Evolutionary conservation across 176 grass and related monocot species (phyloP), one percentile per base, ranked within the genome.

Genomic region (Raddia distichophylla): DNA sequence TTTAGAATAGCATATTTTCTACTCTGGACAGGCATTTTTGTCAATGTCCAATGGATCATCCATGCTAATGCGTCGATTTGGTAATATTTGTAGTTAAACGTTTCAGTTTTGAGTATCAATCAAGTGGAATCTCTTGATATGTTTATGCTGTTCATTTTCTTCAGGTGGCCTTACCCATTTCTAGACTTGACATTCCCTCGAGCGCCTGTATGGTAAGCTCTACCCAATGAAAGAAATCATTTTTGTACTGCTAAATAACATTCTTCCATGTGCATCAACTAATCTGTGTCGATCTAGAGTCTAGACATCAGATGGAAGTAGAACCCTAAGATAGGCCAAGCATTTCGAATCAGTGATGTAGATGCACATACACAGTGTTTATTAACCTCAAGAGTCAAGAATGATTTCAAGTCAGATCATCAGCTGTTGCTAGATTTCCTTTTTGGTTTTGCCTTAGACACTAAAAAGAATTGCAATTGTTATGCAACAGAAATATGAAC

Each of bases 81-180:
- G 92, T 94, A 93, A 76, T 71, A 37, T 12, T 79, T 67, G 27
- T 27, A 27, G 0, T 54, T n/a, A 67, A 9, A 49, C 4, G 11
- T 82, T 70, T 69, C 4, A 27, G 71, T 50, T 57, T 79, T 75
- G 11, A 35, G 47, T 81, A 6, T 71, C 83, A 54, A 10, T 77
- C 9, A 20, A 12, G 43, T 76, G 37, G 5, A 48, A 52, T 56
- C 59, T 75, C 3, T 45, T 42, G 11, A 53, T 85, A 43, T 64
- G 10, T 69, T 65, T 14, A 78, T 8, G 9, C 18, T 37, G n/a
- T 72, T 71, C 16, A 10, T 74, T 85, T 79, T 67, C 18, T 74
- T 56, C 83, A 97, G 95, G 92, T 94, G 95, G 95, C 92, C 95
- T 83, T 98, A 97, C 76, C 94, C 94, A n/a, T 97, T 97, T 90